These are phyloP conservation scores for Candida dubliniensis DNA, from an alignment of 1,139 yeast genomes.

Conservation along the genomic window DNA sequence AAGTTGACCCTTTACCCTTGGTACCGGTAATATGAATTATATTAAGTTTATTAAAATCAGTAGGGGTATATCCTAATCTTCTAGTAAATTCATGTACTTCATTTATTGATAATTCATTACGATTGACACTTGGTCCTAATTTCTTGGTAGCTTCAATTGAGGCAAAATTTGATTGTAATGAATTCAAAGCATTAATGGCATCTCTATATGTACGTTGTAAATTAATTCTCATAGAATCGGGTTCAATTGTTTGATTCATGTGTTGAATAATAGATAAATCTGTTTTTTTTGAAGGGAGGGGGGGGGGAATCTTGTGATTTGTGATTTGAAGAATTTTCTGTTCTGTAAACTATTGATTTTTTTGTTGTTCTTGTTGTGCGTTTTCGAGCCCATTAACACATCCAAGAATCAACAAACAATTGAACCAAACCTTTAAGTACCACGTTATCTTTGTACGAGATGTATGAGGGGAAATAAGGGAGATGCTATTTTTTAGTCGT, in stretches of 20 bases:
- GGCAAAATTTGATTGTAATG: constrained; percentile 88
- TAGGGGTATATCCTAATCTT: constrained; percentile 74
- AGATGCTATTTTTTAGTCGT: too few species aligned
- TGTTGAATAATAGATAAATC: neutral
- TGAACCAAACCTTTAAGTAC: too few species aligned
- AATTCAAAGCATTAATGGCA: constrained; percentile 82
- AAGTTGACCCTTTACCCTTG: constrained; percentile 97
- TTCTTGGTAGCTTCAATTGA: constrained; percentile 79
- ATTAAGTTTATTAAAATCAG: constrained; percentile 71
- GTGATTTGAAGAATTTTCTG: too few species aligned
- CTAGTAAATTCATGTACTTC: constrained; percentile 93
- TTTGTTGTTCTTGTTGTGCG: too few species aligned
- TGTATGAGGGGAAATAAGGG: too few species aligned
- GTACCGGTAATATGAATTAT: constrained; percentile 95
- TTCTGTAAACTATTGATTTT: too few species aligned
- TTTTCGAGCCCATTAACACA: too few species aligned
- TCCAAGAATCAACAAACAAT: too few species aligned
- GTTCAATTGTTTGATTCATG: constrained; percentile 7
- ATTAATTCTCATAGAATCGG: constrained; percentile 10
- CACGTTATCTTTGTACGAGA: too few species aligned
- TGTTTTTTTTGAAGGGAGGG: neutral
- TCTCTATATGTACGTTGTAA: constrained; percentile 48
- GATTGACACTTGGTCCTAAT: constrained; percentile 60
- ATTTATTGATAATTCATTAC: constrained; percentile 70
- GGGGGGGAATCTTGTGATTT: neutral